A percentile compares a stretch with the other conserved stretches of the same genome.
These are phyloP conservation scores for Ulmus americana DNA, from an alignment of 331 rosid genomes.

Conservation along the genomic window DNA sequence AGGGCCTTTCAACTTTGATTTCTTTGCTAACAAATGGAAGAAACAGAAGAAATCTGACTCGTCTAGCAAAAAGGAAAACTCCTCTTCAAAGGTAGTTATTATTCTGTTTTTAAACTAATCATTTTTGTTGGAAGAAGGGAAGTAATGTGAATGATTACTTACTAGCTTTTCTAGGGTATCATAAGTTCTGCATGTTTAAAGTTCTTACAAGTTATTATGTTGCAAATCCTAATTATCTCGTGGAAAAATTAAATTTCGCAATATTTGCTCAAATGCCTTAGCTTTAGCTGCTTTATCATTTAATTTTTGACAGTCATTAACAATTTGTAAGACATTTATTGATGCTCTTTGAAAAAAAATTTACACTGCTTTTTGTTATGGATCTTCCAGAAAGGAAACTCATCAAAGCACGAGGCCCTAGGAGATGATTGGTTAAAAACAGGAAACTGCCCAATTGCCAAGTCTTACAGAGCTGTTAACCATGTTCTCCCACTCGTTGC, in stretches of 20 bases:
- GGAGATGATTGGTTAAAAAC: constrained; percentile 72
- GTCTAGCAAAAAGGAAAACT: constrained; percentile 39
- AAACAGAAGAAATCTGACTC: constrained; percentile 51
- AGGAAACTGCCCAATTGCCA: constrained; percentile 76
- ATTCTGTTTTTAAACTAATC: constrained; percentile 10
- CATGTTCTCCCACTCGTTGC: constrained; percentile 73
- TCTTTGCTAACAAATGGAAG: constrained; percentile 65
- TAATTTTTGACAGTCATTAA: no score
- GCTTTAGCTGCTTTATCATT: no score
- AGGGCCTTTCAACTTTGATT: constrained; percentile 57
- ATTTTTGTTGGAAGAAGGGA: neutral
- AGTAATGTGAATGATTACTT: neutral
- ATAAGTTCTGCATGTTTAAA: no score
- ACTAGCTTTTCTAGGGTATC: no score
- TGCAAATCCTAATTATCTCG: no score
- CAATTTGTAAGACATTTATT: neutral
- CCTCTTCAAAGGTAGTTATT: constrained; percentile 44
- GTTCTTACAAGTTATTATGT: no score
- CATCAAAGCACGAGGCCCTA: constrained; percentile 58
- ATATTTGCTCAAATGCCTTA: no score
- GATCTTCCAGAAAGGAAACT: constrained; percentile 42
- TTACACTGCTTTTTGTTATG: constrained; percentile 16
- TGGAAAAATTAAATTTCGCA: no score
- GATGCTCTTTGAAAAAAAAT: neutral
- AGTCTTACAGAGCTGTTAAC: constrained; percentile 70